Evolutionary conservation across 2,329 filamentous ascomycete genomes (phyloP).

Genomic region (Verticillium klebahnii): DNA sequence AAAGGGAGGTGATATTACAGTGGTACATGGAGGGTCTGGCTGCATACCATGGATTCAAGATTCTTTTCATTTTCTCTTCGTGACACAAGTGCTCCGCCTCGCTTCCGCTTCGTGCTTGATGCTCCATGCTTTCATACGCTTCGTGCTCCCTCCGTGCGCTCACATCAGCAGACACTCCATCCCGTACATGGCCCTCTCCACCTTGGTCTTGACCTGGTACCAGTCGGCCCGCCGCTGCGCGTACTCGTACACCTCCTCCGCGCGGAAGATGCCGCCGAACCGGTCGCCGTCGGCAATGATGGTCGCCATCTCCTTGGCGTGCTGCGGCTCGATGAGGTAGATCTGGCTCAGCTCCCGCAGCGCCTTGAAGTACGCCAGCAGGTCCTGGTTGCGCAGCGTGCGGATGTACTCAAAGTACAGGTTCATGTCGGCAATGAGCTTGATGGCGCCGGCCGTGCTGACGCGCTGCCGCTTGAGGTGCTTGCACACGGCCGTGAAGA

Average conservation of each 20-base stretch:
- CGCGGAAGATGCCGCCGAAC: conserved; percentile 87
- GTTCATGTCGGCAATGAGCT: conserved; percentile 94
- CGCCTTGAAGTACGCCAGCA: conserved; percentile 87
- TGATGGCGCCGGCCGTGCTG: conserved; percentile 82
- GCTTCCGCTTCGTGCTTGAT: not conserved
- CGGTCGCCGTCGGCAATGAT: conserved; percentile 90
- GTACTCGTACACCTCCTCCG: conserved; percentile 97
- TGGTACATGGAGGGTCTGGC: not conserved
- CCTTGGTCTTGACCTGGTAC: conserved; percentile 82
- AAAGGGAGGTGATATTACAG: not conserved
- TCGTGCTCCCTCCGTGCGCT: not conserved
- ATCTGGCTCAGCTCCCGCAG: conserved; percentile 92
- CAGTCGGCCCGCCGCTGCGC: conserved; percentile 91
- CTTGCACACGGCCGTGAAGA: conserved; percentile 92
- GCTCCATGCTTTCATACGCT: not conserved
- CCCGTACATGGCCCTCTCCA: conserved; percentile 96
- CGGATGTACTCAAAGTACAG: conserved; percentile 83
- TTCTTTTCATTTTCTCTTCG: not conserved
- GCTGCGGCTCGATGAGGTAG: conserved; percentile 79
- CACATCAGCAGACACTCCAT: conserved; percentile 85
- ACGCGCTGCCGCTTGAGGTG: conserved; percentile 95
- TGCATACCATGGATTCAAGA: not conserved
- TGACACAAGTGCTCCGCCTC: not conserved
- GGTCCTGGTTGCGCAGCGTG: conserved; percentile 74
- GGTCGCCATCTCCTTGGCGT: conserved; percentile 91